A percentile compares a stretch with the other conserved stretches of the same genome.
These are phyloP conservation scores for Podaxis sp. DNA, from an alignment of 768 basidiomycete species.

Conservation along the genomic window DNA sequence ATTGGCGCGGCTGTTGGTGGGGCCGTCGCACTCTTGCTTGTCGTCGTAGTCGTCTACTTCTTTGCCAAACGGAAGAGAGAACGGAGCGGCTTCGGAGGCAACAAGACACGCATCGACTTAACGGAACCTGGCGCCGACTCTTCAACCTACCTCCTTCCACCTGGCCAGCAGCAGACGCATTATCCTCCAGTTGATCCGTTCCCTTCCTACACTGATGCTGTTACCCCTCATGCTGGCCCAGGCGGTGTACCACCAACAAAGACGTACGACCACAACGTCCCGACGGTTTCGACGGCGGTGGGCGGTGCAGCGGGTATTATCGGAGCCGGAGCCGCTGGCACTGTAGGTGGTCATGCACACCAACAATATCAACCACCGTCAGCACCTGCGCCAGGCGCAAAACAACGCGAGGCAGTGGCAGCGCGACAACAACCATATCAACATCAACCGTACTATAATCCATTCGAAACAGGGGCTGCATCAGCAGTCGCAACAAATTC, in stretches of 20 bases:
- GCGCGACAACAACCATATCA: background rate
- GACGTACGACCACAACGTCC: background rate
- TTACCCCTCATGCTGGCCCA: background rate
- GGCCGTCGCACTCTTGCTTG: slow-evolving; percentile 9
- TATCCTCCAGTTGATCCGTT: slow-evolving; percentile 2
- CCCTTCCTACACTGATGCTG: background rate
- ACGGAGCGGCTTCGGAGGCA: background rate
- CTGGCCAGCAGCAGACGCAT: background rate
- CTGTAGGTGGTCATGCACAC: background rate
- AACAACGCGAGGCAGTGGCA: background rate
- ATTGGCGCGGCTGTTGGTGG: slow-evolving; percentile 16
- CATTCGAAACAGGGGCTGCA: background rate
- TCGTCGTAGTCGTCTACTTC: slow-evolving; percentile 12
- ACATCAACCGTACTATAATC: slow-evolving; percentile 5
- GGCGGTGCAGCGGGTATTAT: background rate
- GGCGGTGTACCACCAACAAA: background rate
- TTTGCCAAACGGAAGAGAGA: slow-evolving; percentile 13
- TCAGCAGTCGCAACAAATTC: background rate
- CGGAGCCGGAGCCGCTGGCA: background rate
- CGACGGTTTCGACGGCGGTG: background rate
- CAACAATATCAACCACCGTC: slow-evolving; percentile 1
- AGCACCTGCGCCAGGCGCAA: background rate
- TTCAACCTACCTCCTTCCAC: slow-evolving; percentile 10
- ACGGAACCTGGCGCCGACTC: background rate
- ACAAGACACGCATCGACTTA: slow-evolving; percentile 11